Conservation (phyloP, 129 eudicot species). For the Arctium lappa region DNA sequence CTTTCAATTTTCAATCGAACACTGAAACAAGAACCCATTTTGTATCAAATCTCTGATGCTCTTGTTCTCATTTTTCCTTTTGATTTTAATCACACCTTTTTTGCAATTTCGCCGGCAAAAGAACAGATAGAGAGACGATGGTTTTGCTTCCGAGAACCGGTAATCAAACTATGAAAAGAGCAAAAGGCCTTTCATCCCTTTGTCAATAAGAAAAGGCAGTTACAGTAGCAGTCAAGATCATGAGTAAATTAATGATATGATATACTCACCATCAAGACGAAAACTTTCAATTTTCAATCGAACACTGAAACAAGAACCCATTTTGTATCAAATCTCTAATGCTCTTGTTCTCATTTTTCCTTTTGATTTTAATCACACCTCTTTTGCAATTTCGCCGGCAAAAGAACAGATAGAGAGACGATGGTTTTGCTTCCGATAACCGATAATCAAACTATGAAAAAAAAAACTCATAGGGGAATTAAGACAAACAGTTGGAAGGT, state of each 20-base stretch:
- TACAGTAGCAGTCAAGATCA: background rate
- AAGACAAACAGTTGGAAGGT: conserved; percentile 34
- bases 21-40: conserved; percentile 59
- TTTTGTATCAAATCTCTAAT: background rate
- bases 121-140: background rate
- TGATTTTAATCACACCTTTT: background rate
- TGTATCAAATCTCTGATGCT: background rate
- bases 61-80: background rate
- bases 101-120: background rate
- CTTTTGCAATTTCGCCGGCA: background rate
- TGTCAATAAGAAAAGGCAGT: background rate
- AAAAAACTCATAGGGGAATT: conserved; percentile 4
- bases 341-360: background rate
- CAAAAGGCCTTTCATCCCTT: background rate
- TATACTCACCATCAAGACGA: conserved; percentile 42
- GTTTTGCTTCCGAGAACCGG: background rate
- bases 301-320: conserved; percentile 55
- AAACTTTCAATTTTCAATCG: conserved; percentile 46
- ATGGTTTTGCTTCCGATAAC: background rate
- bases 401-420: background rate
- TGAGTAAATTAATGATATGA: background rate
- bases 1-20: conserved; percentile 42
- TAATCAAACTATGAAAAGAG: background rate
- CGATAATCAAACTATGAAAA: background rate
- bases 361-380: background rate